These are phyloP conservation scores for Paspalum vaginatum DNA, from an alignment of 176 grass and related monocot genomes.

Conservation along the genomic window DNA sequence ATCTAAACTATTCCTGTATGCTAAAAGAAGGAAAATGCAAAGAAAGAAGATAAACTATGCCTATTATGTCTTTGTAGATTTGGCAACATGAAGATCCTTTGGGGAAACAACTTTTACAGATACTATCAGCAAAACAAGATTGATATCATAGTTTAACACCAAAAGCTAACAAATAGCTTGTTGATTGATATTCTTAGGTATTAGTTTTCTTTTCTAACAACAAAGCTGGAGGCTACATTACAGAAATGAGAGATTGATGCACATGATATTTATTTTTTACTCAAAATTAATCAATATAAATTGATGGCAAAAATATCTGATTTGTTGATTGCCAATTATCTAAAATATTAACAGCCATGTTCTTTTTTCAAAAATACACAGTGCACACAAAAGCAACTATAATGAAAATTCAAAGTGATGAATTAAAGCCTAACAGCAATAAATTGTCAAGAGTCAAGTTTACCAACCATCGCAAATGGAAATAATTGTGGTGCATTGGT, in stretches of 20 bases:
- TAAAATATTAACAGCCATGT: not conserved
- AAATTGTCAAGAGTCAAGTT: not conserved
- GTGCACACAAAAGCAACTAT: not conserved
- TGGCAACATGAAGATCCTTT: not conserved
- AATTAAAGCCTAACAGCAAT: not conserved
- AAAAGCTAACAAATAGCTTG: not conserved
- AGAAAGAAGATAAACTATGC: not conserved
- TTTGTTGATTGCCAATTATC: not conserved
- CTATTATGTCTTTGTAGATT: too few species aligned
- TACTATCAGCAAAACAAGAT: not conserved
- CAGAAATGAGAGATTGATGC: not conserved
- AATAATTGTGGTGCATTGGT: not conserved
- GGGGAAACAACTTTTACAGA: not conserved
- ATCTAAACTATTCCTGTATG: not conserved
- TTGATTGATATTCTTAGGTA: not conserved
- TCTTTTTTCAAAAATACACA: not conserved
- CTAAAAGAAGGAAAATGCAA: not conserved
- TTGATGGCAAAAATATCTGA: conserved; percentile 1
- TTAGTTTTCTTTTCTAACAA: not conserved
- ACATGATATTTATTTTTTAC: not conserved
- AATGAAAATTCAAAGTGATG: conserved; percentile 13
- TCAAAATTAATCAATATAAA: too few species aligned
- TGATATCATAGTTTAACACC: not conserved
- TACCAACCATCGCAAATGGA: not conserved
- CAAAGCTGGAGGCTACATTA: not conserved